These are phyloP conservation scores for Populus hybrid DNA, from an alignment of 441 rosid genomes.

Conservation along the genomic window DNA sequence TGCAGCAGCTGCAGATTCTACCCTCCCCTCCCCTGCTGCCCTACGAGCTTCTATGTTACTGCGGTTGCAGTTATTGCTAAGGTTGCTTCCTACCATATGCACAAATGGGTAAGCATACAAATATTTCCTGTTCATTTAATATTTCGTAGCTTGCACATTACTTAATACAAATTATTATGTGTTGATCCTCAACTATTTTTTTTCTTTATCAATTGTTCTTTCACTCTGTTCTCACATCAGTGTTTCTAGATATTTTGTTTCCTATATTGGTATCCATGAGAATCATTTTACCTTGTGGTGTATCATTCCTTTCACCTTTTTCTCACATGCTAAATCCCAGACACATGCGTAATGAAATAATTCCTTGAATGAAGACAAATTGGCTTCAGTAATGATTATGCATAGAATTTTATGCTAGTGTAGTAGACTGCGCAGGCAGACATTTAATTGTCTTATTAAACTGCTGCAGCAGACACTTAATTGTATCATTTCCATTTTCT, in stretches of 20 bases:
- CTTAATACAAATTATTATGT: not conserved
- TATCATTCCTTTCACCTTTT: not conserved
- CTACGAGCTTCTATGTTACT: conserved; percentile 84
- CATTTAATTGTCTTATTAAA: no score
- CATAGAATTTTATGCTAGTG: not conserved
- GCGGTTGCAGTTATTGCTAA: conserved; percentile 83
- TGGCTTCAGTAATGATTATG: not conserved
- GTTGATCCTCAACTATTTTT: not conserved
- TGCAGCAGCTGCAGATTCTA: conserved; percentile 50
- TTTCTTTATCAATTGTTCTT: not conserved
- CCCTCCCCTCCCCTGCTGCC: conserved; percentile 76
- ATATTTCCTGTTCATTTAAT: not conserved
- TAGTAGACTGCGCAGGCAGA: not conserved
- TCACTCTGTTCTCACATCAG: not conserved
- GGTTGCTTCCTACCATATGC: conserved; percentile 82
- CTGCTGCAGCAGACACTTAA: not conserved
- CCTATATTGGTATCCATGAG: not conserved
- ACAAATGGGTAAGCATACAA: conserved; percentile 54
- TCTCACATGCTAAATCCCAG: not conserved
- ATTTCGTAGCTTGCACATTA: not conserved
- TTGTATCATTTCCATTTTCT: conserved; percentile 13
- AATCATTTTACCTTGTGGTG: no score
- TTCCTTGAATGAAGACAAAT: not conserved
- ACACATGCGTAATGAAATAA: not conserved
- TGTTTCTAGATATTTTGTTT: not conserved